Conservation (phyloP, 306 rosid genomes). For the Hippophae gyantsensis region DNA sequence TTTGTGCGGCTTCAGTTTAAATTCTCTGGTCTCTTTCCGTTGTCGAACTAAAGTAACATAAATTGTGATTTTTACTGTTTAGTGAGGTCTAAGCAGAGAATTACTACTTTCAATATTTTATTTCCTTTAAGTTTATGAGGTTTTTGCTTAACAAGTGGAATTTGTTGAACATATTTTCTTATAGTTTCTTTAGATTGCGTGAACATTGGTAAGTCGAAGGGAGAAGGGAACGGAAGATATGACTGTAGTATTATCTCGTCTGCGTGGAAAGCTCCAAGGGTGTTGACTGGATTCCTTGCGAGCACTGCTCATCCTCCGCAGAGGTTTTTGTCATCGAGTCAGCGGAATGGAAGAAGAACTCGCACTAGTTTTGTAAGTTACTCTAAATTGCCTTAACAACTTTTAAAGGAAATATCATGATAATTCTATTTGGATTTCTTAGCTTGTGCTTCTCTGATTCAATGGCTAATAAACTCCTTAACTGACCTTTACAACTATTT, state of each 20-base stretch:
- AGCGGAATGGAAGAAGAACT: conserved; percentile 52
- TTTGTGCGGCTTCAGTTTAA: conserved; percentile 10
- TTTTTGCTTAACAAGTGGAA: conserved; percentile 20
- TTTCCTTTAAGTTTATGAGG: conserved; percentile 6
- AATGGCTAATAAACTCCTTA: background rate
- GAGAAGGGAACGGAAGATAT: conserved; percentile 70
- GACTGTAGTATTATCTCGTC: conserved; percentile 74
- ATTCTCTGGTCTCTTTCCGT: background rate
- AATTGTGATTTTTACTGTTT: background rate
- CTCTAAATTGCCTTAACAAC: conserved; percentile 12
- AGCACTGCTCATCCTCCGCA: conserved; percentile 67
- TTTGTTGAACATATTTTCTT: conserved; percentile 13
- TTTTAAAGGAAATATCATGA: background rate
- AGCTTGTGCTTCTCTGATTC: background rate
- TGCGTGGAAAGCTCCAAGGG: conserved; percentile 95
- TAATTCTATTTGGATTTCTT: background rate
- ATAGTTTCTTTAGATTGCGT: conserved; percentile 91
- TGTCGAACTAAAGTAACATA: background rate
- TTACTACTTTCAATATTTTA: conserved; percentile 8
- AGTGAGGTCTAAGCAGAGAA: conserved; percentile 6
- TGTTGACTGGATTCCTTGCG: conserved; percentile 83
- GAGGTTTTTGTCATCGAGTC: conserved; percentile 25
- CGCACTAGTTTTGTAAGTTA: conserved; percentile 63
- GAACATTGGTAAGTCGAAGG: conserved; percentile 70
- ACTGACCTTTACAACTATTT: background rate